phyloP scores from a whole-genome alignment of 768 basidiomycete genomes.

The Termitomyces sp. region DNA sequence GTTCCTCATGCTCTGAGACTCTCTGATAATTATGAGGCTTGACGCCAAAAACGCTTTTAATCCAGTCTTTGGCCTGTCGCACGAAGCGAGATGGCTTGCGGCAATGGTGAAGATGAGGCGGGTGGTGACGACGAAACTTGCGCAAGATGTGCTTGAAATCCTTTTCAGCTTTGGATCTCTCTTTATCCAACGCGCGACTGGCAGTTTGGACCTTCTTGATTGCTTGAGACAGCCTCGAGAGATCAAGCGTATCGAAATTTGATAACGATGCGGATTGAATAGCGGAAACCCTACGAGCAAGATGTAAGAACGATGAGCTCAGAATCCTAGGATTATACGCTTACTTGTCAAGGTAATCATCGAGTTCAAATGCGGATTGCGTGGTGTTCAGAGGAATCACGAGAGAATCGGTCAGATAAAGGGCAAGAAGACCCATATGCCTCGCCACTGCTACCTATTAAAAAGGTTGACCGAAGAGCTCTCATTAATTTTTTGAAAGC shows the following conservation, averaged over 20 bases:
- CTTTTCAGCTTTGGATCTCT: conserved; percentile 52
- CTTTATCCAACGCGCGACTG: conserved; percentile 52
- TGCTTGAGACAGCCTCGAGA: conserved; percentile 39
- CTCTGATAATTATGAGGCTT: conserved; percentile 19
- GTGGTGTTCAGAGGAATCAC: conserved; percentile 74
- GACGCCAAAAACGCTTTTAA: conserved; percentile 36
- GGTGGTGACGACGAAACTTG: conserved; percentile 25
- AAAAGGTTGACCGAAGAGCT: not conserved
- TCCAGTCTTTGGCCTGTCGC: conserved; percentile 25
- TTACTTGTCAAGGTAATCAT: conserved; percentile 56
- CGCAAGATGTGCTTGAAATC: conserved; percentile 43
- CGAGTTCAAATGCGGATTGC: conserved; percentile 66
- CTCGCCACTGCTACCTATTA: conserved; percentile 60
- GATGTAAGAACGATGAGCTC: not conserved
- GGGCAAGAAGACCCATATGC: conserved; percentile 55
- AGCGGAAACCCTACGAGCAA: conserved; percentile 41
- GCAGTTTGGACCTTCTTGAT: conserved; percentile 43
- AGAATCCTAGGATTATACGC: conserved; percentile 11
- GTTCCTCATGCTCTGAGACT: not conserved
- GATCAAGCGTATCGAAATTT: conserved; percentile 23
- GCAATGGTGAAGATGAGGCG: conserved; percentile 17
- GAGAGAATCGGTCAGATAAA: conserved; percentile 61
- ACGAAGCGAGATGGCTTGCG: conserved; percentile 16
- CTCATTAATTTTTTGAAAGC: conserved; percentile 10
- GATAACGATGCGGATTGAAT: conserved; percentile 25